These are phyloP conservation scores for Cryptococcus sp. DNA, from an alignment of 1,284 basidiomycete genomes.

Conservation along the genomic window DNA sequence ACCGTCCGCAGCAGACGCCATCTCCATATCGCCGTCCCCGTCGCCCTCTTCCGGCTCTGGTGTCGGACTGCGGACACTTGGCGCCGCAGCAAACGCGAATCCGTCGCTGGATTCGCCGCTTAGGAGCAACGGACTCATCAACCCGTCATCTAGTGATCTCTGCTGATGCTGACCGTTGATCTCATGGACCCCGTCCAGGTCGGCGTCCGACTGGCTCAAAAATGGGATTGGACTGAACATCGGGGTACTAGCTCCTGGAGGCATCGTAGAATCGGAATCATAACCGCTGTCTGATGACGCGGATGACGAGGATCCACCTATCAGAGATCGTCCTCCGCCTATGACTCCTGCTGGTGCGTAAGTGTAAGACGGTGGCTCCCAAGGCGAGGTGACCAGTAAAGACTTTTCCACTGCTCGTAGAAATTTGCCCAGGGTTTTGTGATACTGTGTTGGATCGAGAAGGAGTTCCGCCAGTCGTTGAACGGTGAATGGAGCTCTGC, in stretches of 20 bases:
- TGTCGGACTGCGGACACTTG: conserved; percentile 31
- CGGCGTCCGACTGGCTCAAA: conserved; percentile 27
- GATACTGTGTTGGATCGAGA: conserved; percentile 67
- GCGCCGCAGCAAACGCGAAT: too few species aligned
- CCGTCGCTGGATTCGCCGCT: conserved; percentile 13
- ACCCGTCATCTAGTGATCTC: conserved; percentile 25
- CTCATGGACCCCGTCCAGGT: conserved; percentile 4
- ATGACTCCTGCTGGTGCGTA: conserved; percentile 22
- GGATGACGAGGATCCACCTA: conserved; percentile 12
- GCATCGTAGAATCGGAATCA: conserved; percentile 40
- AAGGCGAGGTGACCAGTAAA: conserved; percentile 75
- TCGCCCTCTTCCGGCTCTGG: conserved; percentile 44
- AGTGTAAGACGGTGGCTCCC: conserved; percentile 41
- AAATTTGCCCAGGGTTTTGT: conserved; percentile 82
- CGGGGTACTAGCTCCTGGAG: conserved; percentile 46
- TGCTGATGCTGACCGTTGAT: conserved; percentile 14
- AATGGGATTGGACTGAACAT: conserved; percentile 55
- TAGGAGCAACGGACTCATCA: conserved; percentile 46
- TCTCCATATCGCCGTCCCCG: background rate
- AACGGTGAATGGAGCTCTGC: conserved; percentile 82
- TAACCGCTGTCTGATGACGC: conserved; percentile 48
- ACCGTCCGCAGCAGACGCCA: conserved; percentile 6
- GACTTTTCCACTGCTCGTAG: conserved; percentile 84
- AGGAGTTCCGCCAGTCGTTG: conserved; percentile 89
- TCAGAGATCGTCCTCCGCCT: conserved; percentile 2